Percentiles rank a stretch among this genome's conserved stretches.
Conservation (phyloP, 2,329 filamentous ascomycete genomes). For the Aspergillus sp. region DNA sequence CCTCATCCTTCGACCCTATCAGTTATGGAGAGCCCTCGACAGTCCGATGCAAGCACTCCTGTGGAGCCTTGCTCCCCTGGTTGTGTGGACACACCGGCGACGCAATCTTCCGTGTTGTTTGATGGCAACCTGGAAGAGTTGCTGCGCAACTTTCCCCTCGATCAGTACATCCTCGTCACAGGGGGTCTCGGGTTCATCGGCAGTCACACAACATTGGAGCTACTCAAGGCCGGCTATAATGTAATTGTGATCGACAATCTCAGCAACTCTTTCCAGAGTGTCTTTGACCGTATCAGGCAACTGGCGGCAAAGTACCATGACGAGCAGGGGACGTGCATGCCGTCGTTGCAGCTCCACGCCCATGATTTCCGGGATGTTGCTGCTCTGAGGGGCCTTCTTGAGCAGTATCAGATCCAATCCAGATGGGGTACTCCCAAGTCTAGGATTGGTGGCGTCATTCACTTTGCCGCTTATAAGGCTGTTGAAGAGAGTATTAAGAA, state of each 20-base stretch:
- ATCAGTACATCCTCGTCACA: conserved; percentile 48
- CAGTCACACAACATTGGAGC: conserved; percentile 45
- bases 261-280: conserved; percentile 41
- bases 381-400: conserved; percentile 46
- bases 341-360: conserved; percentile 49
- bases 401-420: conserved; percentile 42
- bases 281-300: conserved; percentile 38
- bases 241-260: conserved; percentile 47
- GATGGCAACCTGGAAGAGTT: conserved; percentile 47
- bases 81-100: conserved; percentile 46
- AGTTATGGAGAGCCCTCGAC: conserved; percentile 33
- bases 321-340: conserved; percentile 43
- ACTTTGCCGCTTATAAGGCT: conserved; percentile 69
- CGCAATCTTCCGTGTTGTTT: conserved; percentile 48
- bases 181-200: conserved; percentile 47
- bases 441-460: conserved; percentile 64
- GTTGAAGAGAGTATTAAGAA: conserved; percentile 63
- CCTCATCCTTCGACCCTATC: conserved; percentile 12
- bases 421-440: conserved; percentile 45
- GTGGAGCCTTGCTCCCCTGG: conserved; percentile 32
- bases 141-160: conserved; percentile 40
- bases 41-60: conserved; percentile 35
- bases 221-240: conserved; percentile 44
- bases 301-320: conserved; percentile 41
- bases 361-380: conserved; percentile 51